phyloP scores from a whole-genome alignment of 345 rosid genomes.

The Salix udensis region DNA sequence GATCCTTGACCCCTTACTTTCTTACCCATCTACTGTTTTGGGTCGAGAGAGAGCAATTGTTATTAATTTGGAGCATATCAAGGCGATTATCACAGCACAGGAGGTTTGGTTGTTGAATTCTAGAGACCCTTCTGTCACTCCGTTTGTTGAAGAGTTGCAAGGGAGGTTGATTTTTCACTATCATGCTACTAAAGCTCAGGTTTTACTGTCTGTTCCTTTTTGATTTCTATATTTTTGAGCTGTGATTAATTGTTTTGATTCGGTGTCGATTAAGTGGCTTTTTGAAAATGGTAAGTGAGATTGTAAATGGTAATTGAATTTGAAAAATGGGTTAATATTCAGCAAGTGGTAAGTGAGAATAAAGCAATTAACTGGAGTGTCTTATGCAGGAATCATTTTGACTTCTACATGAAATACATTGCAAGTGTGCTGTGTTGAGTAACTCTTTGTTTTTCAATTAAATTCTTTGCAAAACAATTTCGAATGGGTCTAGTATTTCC shows the following conservation, averaged over 20 bases:
- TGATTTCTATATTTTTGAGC: background rate
- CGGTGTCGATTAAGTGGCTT: background rate
- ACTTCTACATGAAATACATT: background rate
- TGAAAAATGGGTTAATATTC: background rate
- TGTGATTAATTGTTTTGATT: conserved; percentile 6
- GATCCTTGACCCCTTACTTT: conserved; percentile 80
- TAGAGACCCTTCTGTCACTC: conserved; percentile 70
- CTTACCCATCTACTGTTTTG: conserved; percentile 81
- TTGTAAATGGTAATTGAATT: background rate
- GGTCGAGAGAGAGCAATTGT: conserved; percentile 91
- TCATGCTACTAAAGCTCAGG: conserved; percentile 70
- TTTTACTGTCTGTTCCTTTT: conserved; percentile 12
- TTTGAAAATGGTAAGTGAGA: background rate
- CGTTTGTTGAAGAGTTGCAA: conserved; percentile 71
- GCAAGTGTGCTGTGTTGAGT: background rate
- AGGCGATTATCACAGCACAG: conserved; percentile 87
- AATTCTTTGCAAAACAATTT: background rate
- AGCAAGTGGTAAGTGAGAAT: background rate
- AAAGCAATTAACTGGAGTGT: background rate
- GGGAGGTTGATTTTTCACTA: conserved; percentile 53
- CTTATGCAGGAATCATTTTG: background rate
- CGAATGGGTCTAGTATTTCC: background rate
- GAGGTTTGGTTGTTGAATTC: conserved; percentile 82
- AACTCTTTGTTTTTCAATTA: background rate
- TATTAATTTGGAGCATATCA: conserved; percentile 83